Evolutionary conservation across 208 protist genomes (phyloP).

Genomic region (Trichomonas tenax): DNA sequence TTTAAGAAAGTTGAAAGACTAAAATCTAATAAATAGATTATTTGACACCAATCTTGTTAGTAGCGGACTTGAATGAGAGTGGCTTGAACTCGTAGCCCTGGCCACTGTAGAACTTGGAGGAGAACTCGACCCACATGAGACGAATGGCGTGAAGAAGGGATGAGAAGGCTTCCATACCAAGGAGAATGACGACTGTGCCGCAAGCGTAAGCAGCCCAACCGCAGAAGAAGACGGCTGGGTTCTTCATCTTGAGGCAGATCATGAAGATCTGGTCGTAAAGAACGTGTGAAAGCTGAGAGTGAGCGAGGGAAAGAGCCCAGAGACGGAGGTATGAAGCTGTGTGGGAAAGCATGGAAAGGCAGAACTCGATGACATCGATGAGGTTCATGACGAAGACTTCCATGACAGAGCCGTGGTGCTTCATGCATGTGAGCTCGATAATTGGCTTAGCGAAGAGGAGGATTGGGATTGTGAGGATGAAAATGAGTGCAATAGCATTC

Average conservation of each 20-base stretch:
- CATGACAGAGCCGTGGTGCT: slow-evolving; percentile 50
- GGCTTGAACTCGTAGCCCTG: not conserved
- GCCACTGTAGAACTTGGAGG: slow-evolving; percentile 38
- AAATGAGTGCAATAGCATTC: not conserved
- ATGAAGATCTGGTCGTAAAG: slow-evolving; percentile 25
- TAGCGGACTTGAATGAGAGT: not conserved
- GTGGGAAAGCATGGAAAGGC: slow-evolving; percentile 93
- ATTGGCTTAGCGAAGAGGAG: slow-evolving; percentile 29
- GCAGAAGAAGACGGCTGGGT: slow-evolving; percentile 57
- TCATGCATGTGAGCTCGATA: not conserved
- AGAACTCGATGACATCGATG: slow-evolving; percentile 99
- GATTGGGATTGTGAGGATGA: slow-evolving; percentile 25
- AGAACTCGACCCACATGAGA: slow-evolving; percentile 61
- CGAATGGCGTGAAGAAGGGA: slow-evolving; percentile 96
- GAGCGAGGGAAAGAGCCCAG: slow-evolving; percentile 98
- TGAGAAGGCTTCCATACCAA: slow-evolving; percentile 92
- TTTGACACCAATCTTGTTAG: not conserved
- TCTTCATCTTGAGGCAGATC: not conserved
- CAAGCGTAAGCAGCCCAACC: slow-evolving; percentile 74
- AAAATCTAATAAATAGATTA: not conserved
- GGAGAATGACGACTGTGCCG: slow-evolving; percentile 80
- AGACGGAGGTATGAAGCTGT: slow-evolving; percentile 98
- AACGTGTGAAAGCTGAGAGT: slow-evolving; percentile 57
- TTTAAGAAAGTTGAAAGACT: not conserved
- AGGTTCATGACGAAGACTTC: slow-evolving; percentile 86